Evolutionary conservation across 2,329 filamentous ascomycete species (phyloP).

Genomic region (Cladosporium sp.): DNA sequence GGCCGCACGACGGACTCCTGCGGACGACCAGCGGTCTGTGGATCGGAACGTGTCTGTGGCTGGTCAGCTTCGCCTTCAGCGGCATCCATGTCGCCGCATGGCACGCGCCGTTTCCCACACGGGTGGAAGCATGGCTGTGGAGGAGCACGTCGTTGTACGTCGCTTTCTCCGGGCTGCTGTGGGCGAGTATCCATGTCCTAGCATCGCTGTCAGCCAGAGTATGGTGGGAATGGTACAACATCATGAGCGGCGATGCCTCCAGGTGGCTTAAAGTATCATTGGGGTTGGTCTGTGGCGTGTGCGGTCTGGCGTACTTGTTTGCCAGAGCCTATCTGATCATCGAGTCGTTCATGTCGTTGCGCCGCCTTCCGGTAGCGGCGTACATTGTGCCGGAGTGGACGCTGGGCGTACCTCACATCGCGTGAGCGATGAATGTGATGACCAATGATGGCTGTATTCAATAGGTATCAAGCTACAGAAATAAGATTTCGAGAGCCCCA

Average conservation of each 20-base stretch:
- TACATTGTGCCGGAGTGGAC: conserved; percentile 26
- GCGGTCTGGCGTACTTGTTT: conserved; percentile 20
- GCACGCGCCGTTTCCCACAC: conserved; percentile 25
- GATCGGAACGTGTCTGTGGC: conserved; percentile 17
- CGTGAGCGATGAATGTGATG: conserved; percentile 2
- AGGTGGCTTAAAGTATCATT: conserved; percentile 12
- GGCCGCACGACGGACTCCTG: conserved; percentile 23
- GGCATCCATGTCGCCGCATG: conserved; percentile 28
- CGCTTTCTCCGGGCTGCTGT: conserved; percentile 22
- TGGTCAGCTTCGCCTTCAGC: conserved; percentile 25
- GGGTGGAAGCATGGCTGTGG: conserved; percentile 24
- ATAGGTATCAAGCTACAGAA: not conserved
- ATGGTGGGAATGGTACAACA: conserved; percentile 18
- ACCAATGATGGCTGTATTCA: not conserved
- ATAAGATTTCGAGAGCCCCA: too few species aligned
- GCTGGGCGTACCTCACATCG: conserved; percentile 26
- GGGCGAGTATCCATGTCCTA: conserved; percentile 23
- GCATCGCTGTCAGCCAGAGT: conserved; percentile 17
- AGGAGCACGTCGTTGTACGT: conserved; percentile 22
- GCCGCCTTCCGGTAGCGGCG: conserved; percentile 18
- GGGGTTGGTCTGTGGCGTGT: conserved; percentile 11
- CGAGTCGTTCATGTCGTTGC: conserved; percentile 25
- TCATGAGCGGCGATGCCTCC: conserved; percentile 13
- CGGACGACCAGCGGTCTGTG: conserved; percentile 16
- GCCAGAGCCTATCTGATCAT: conserved; percentile 24